phyloP scores from a whole-genome alignment of 129 eudicot genomes.

The Lonicera japonica region DNA sequence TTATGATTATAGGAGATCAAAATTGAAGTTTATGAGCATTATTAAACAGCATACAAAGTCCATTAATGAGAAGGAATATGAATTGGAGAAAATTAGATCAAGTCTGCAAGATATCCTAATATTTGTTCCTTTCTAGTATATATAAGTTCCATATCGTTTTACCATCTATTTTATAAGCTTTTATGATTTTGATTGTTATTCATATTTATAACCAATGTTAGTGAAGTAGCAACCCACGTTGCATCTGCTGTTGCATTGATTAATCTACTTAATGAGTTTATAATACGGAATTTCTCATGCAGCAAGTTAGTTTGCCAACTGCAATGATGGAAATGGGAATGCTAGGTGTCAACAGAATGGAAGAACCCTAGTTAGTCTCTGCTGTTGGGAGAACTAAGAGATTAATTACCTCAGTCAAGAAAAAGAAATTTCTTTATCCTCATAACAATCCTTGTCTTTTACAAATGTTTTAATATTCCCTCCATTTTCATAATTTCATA shows the following conservation, averaged over 20 bases:
- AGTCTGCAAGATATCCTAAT: slow-evolving; percentile 85
- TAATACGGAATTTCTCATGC: not conserved
- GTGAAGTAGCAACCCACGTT: not conserved
- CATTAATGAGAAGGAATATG: slow-evolving; percentile 51
- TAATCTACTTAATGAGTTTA: not conserved
- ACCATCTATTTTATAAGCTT: not conserved
- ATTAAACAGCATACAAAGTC: slow-evolving; percentile 54
- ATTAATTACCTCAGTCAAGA: not conserved
- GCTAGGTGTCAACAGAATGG: too few species aligned
- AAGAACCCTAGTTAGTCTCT: too few species aligned
- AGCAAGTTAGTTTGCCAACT: not conserved
- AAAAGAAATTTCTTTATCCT: not conserved
- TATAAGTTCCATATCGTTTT: not conserved
- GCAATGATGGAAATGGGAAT: not conserved
- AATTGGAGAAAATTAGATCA: slow-evolving; percentile 51
- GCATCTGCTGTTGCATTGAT: not conserved
- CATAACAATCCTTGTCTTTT: too few species aligned
- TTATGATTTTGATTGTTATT: not conserved
- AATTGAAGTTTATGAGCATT: slow-evolving; percentile 74
- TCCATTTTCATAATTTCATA: too few species aligned
- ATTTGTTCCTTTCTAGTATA: not conserved
- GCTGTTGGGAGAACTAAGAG: not conserved
- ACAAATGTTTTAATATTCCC: too few species aligned
- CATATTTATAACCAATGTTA: not conserved
- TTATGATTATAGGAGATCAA: slow-evolving; percentile 88